These are phyloP conservation scores for Mycena leptocephala DNA, from an alignment of 768 basidiomycete species.

Conservation along the genomic window DNA sequence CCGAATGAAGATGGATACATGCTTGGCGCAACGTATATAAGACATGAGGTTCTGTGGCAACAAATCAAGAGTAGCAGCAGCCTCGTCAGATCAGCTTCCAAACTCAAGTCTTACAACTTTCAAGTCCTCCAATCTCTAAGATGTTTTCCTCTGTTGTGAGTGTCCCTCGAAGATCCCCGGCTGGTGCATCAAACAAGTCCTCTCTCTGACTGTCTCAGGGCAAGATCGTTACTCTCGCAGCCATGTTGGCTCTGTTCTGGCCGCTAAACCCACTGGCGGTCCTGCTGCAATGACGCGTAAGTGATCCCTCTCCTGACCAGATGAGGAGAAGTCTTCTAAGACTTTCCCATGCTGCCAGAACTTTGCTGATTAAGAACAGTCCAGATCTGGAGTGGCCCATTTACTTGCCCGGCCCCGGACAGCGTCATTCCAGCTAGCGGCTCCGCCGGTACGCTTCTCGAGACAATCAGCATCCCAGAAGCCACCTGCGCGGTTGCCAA, in stretches of 20 bases:
- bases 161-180: constrained; percentile 8
- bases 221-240: too few species aligned
- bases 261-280: too few species aligned
- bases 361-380: not conserved
- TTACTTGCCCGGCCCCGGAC: not conserved
- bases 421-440: constrained; percentile 1
- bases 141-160: constrained; percentile 17
- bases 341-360: not conserved
- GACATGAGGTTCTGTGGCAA: too few species aligned
- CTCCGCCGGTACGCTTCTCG: not conserved
- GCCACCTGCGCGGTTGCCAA: too few species aligned
- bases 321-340: not conserved
- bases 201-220: too few species aligned
- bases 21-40: too few species aligned
- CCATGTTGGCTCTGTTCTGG: too few species aligned
- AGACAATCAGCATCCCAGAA: not conserved
- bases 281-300: too few species aligned
- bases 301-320: not conserved
- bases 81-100: constrained; percentile 3
- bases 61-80: not conserved
- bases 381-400: constrained; percentile 7
- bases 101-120: constrained; percentile 4
- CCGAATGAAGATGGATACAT: too few species aligned
- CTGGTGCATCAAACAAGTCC: not conserved
- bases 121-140: constrained; percentile 2